Evolutionary conservation across 768 basidiomycete genomes (phyloP).

Genomic region (Tylopilus subfusipes): DNA sequence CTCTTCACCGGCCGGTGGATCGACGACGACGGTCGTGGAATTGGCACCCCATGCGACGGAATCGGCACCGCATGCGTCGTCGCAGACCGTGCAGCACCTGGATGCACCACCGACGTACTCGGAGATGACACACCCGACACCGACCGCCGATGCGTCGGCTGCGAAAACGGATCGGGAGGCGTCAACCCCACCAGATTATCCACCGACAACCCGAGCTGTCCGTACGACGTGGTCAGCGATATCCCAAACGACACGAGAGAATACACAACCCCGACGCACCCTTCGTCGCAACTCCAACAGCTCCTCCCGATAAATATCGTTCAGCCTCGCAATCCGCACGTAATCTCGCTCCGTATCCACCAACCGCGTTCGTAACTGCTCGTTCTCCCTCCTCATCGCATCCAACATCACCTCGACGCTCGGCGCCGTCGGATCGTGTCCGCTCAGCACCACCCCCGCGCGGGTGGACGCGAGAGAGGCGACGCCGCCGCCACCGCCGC

Average conservation of each 20-base stretch:
- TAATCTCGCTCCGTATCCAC: constrained; percentile 77
- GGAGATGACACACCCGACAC: constrained; percentile 35
- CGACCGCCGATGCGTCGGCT: constrained; percentile 62
- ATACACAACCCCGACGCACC: constrained; percentile 47
- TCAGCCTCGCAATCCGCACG: constrained; percentile 66
- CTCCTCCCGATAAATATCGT: constrained; percentile 84
- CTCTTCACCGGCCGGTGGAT: constrained; percentile 51
- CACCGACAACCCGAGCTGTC: constrained; percentile 36
- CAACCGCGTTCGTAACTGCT: constrained; percentile 60
- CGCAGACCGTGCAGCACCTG: constrained; percentile 24
- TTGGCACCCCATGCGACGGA: constrained; percentile 65
- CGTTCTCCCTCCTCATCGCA: constrained; percentile 77
- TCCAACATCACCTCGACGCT: constrained; percentile 63
- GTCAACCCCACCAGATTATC: constrained; percentile 76
- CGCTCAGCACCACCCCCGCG: background rate
- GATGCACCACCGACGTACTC: constrained; percentile 22
- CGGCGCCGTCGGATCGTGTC: constrained; percentile 34
- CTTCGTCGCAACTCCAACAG: constrained; percentile 71
- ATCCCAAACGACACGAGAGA: background rate
- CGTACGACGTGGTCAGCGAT: background rate
- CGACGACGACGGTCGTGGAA: constrained; percentile 67
- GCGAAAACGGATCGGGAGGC: constrained; percentile 63
- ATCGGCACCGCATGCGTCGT: constrained; percentile 63
- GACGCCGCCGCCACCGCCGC: background rate
- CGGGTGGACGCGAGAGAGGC: background rate